Evolutionary conservation across 1,139 yeast genomes (phyloP), one percentile per base, ranked within the genome.

Genomic region (Yamadazyma dendronema): DNA sequence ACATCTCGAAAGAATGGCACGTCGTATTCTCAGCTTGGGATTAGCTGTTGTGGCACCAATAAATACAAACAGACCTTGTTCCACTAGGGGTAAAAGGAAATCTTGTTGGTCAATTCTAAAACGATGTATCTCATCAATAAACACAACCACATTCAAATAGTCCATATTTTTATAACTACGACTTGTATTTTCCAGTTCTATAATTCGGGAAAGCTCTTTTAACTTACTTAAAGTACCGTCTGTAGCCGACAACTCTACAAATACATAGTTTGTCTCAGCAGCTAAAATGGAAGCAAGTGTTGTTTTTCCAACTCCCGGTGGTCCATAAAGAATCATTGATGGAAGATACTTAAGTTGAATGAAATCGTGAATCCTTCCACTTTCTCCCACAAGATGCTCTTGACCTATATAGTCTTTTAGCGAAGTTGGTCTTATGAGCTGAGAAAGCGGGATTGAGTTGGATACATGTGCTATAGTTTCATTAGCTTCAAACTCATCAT

Each of bases 281-380:
- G 75, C 70, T 13, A 70, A 40, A 3, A 68, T 57, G 4, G 61
- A 42, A 1, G 75, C 75, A n/a, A 71, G 39, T 0, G 74, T 66
- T 1, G 75, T 70, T 42, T 71, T 71, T 0, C 77, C 77, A 9
- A 66, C 69, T 1, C 77, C 76, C 1, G 74, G 74, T 0, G 75
- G 74, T 0, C 77, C 77, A 35, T 55, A 49, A 5, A 71, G 52
- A 4, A 71, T 53, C 74, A 71, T 68, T 4, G 73, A 67, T 0
- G 76, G 75, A 11, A 71, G 52, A 46, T 64, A 66, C 0, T 69
- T 65, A 26, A 68, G 42, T n/a, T 59, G 46, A 4, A 69, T 46
- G 38, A 62, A 70, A 38, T 59, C 61, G 12, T 47, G 40, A 6
- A 70, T 59, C 9, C 54, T 50, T 2, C 74, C 74, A 40, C 56